Conservation (phyloP, 2,329 filamentous ascomycete genomes). For the Corniculantispora saksenae region DNA sequence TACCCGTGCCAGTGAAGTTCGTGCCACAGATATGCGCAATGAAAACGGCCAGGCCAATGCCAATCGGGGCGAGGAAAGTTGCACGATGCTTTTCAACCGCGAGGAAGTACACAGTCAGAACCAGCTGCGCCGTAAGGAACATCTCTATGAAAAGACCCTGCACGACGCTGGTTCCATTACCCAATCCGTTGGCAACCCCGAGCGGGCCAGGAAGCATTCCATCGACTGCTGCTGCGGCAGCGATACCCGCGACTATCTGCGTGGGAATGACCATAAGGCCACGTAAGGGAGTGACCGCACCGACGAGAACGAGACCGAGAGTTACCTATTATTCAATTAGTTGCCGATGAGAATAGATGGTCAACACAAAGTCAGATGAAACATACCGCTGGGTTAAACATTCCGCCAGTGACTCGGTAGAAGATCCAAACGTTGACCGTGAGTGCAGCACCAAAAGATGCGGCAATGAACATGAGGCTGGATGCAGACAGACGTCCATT, state of each 20-base stretch:
- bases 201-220: slow-evolving; percentile 59
- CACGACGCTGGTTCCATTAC: slow-evolving; percentile 48
- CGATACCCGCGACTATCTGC: slow-evolving; percentile 62
- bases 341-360: background rate
- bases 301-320: slow-evolving; percentile 59
- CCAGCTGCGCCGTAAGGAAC: slow-evolving; percentile 64
- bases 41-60: slow-evolving; percentile 71
- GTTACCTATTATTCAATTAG: slow-evolving; percentile 49
- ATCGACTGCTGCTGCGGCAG: slow-evolving; percentile 56
- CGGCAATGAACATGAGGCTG: slow-evolving; percentile 50
- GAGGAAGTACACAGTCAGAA: slow-evolving; percentile 68
- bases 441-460: slow-evolving; percentile 52
- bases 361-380: slow-evolving; percentile 16
- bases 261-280: slow-evolving; percentile 53
- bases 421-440: slow-evolving; percentile 59
- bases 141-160: slow-evolving; percentile 68
- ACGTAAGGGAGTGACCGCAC: slow-evolving; percentile 55
- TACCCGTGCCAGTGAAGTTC: slow-evolving; percentile 48
- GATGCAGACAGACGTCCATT: slow-evolving; percentile 32
- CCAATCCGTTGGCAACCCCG: slow-evolving; percentile 57
- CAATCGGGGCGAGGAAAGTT: slow-evolving; percentile 70
- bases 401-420: slow-evolving; percentile 53
- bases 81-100: slow-evolving; percentile 73
- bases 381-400: slow-evolving; percentile 54
- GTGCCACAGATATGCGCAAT: slow-evolving; percentile 51